These are phyloP conservation scores for Trichoderma parareesei DNA, from an alignment of 495 filamentous ascomycete species.

Conservation along the genomic window DNA sequence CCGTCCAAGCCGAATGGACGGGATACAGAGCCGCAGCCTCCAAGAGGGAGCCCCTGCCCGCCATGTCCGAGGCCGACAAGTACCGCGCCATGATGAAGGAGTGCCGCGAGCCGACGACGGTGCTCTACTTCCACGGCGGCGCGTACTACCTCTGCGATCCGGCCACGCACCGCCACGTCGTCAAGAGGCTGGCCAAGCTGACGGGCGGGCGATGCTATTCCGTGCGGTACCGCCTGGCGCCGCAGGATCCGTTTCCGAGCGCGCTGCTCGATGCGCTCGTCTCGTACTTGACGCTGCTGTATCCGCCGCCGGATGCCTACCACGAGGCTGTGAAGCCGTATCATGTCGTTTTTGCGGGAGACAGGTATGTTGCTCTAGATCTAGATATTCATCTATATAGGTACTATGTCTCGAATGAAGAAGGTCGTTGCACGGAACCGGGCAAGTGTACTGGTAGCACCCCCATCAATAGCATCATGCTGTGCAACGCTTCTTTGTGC, in stretches of 20 bases:
- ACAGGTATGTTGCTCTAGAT: conserved; percentile 30
- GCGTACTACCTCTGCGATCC: conserved; percentile 80
- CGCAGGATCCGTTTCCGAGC: conserved; percentile 75
- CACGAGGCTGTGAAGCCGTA: conserved; percentile 61
- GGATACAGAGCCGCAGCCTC: conserved; percentile 56
- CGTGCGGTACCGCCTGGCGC: conserved; percentile 82
- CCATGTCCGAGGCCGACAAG: conserved; percentile 60
- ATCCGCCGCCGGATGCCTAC: conserved; percentile 64
- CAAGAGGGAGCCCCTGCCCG: conserved; percentile 44
- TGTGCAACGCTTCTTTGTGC: background rate
- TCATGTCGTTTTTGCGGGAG: conserved; percentile 75
- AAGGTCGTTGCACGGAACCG: no score
- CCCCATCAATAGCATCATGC: background rate
- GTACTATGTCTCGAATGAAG: no score
- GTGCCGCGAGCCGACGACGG: conserved; percentile 52
- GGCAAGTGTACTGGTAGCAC: no score
- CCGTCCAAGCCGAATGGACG: conserved; percentile 83
- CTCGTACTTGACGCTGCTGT: conserved; percentile 74
- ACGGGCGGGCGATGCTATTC: conserved; percentile 57
- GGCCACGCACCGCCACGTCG: conserved; percentile 47
- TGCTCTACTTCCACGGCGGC: conserved; percentile 87
- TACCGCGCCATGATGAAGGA: conserved; percentile 68
- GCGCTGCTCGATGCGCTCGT: conserved; percentile 76
- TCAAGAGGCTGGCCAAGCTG: conserved; percentile 40
- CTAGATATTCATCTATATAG: background rate